These are phyloP conservation scores for Taphrina pruni DNA, from an alignment of 1,139 yeast species.

Conservation along the genomic window DNA sequence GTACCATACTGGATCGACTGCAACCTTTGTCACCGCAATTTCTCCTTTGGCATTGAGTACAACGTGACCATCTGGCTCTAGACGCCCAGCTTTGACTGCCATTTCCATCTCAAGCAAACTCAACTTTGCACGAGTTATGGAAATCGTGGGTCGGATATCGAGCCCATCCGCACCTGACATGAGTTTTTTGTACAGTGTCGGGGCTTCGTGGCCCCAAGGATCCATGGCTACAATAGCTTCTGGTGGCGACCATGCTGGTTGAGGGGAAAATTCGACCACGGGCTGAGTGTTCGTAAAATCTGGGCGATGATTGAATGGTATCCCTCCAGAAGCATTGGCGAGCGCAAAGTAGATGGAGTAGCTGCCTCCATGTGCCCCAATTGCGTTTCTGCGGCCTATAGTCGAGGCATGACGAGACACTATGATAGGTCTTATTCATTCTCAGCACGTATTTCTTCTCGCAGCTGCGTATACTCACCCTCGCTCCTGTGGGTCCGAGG, in stretches of 20 bases:
- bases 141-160: constrained; percentile 65
- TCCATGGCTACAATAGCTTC: constrained; percentile 67
- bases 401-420: constrained; percentile 56
- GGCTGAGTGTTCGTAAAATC: constrained; percentile 68
- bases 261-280: constrained; percentile 61
- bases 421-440: constrained; percentile 50
- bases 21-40: constrained; percentile 64
- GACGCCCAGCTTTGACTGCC: constrained; percentile 59
- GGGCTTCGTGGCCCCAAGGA: constrained; percentile 67
- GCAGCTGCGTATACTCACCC: constrained; percentile 52
- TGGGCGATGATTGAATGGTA: constrained; percentile 60
- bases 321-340: constrained; percentile 63
- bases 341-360: constrained; percentile 66
- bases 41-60: constrained; percentile 65
- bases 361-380: constrained; percentile 68
- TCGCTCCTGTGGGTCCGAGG: constrained; percentile 56
- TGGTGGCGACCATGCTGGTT: constrained; percentile 61
- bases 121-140: constrained; percentile 67
- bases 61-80: constrained; percentile 62
- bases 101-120: constrained; percentile 63
- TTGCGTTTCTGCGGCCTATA: constrained; percentile 57
- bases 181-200: constrained; percentile 59
- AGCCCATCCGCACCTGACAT: constrained; percentile 55
- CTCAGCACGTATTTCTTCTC: not conserved
- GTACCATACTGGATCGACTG: constrained; percentile 71